A percentile compares a stretch with the other conserved stretches of the same genome.
Conservation (phyloP, 2,329 filamentous ascomycete genomes). For the Colletotrichum cereale region DNA sequence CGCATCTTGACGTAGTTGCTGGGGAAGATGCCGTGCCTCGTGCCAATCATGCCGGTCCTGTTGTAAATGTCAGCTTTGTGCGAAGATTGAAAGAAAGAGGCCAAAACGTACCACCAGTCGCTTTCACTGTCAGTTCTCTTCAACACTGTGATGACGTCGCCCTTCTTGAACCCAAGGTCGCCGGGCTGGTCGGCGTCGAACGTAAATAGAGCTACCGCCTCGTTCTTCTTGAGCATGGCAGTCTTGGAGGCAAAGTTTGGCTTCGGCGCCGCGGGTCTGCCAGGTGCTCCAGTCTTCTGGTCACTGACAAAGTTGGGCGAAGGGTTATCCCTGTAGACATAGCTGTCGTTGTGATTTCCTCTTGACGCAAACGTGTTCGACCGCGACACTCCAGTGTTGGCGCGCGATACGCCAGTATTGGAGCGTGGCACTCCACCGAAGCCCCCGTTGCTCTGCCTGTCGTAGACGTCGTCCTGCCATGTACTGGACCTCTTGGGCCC, state of each 20-base stretch:
- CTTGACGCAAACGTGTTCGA: slow-evolving; percentile 65
- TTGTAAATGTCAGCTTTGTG: background rate
- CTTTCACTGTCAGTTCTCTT: slow-evolving; percentile 95
- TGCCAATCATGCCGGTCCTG: slow-evolving; percentile 90
- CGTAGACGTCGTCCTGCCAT: slow-evolving; percentile 83
- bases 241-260: slow-evolving; percentile 79
- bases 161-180: slow-evolving; percentile 89
- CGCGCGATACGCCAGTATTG: slow-evolving; percentile 56
- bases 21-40: slow-evolving; percentile 91
- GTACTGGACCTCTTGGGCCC: slow-evolving; percentile 74
- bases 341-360: slow-evolving; percentile 59
- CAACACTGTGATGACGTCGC: slow-evolving; percentile 92
- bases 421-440: slow-evolving; percentile 48
- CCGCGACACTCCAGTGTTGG: slow-evolving; percentile 64
- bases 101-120: slow-evolving; percentile 86
- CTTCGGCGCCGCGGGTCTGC: slow-evolving; percentile 88
- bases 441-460: slow-evolving; percentile 60
- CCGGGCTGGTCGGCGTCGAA: slow-evolving; percentile 96
- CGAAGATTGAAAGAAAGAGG: background rate
- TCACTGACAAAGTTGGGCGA: slow-evolving; percentile 46
- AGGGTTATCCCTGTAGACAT: slow-evolving; percentile 65
- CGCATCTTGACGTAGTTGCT: slow-evolving; percentile 80
- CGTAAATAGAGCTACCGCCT: slow-evolving; percentile 91
- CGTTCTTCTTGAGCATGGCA: slow-evolving; percentile 73
- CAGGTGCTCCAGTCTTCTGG: slow-evolving; percentile 69